Percentiles rank a stretch among this genome's conserved stretches.
Conservation (phyloP, 345 rosid genomes). For the Populus deltoides region DNA sequence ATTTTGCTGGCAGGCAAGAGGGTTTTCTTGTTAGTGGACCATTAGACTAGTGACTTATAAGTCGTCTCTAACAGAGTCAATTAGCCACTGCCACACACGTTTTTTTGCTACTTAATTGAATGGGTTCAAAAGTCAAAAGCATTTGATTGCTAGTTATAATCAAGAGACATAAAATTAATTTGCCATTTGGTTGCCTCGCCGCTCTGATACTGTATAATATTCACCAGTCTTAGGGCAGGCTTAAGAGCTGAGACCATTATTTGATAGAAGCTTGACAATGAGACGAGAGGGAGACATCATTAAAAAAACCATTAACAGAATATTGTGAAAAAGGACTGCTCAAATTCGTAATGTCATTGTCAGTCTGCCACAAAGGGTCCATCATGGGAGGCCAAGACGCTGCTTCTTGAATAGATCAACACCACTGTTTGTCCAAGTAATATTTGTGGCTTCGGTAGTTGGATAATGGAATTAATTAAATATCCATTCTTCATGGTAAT, state of each 20-base stretch:
- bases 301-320: neutral
- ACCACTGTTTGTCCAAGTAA: neutral
- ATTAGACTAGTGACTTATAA: neutral
- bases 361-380: neutral
- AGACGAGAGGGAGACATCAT: neutral
- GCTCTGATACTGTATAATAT: neutral
- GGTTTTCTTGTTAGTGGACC: constrained; percentile 8
- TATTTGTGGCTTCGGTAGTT: too few species aligned
- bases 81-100: neutral
- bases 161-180: neutral
- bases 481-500: too few species aligned
- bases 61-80: neutral
- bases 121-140: neutral
- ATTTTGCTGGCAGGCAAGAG: neutral
- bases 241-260: neutral
- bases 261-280: neutral
- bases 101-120: neutral
- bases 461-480: too few species aligned
- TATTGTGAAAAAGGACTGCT: neutral
- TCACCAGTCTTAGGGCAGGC: neutral
- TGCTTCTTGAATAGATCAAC: neutral
- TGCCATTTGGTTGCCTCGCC: neutral
- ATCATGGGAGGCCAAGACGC: neutral
- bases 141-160: neutral
- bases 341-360: neutral